Evolutionary conservation across 257 asterid genomes (phyloP).

Genomic region (Nicotiana otophora): DNA sequence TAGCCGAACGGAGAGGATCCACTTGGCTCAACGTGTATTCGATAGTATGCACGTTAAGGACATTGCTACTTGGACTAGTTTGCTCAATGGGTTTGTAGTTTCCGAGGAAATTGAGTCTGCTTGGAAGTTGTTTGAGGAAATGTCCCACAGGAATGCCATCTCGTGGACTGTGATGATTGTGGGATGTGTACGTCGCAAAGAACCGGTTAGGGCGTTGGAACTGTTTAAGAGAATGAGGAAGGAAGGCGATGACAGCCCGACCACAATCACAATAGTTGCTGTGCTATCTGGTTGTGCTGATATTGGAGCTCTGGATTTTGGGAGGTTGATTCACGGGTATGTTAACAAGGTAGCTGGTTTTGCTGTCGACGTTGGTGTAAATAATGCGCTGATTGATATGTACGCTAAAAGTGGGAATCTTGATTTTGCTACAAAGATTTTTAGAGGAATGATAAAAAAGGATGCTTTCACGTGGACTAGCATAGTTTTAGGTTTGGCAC

Average conservation of each 20-base stretch:
- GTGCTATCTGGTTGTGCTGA: conserved; percentile 87
- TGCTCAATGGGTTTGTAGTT: conserved; percentile 53
- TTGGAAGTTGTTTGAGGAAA: conserved; percentile 45
- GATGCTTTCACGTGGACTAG: conserved; percentile 73
- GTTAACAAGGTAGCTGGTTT: conserved; percentile 45
- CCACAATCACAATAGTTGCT: conserved; percentile 56
- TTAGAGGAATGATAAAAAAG: conserved; percentile 38
- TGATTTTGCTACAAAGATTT: conserved; percentile 45
- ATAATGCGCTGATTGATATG: conserved; percentile 73
- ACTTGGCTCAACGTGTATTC: conserved; percentile 47
- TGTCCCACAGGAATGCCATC: conserved; percentile 59
- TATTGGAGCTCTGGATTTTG: conserved; percentile 67
- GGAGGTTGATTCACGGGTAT: conserved; percentile 58
- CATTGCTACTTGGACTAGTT: conserved; percentile 70
- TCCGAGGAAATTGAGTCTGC: conserved; percentile 48
- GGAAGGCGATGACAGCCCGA: conserved; percentile 46
- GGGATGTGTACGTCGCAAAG: conserved; percentile 55
- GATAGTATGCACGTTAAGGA: conserved; percentile 35
- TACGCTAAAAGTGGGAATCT: conserved; percentile 66
- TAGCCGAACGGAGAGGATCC: conserved; percentile 34
- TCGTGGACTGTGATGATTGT: conserved; percentile 88
- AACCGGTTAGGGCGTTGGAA: conserved; percentile 47
- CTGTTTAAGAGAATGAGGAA: conserved; percentile 47
- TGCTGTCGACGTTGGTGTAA: conserved; percentile 37
- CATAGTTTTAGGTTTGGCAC: conserved; percentile 65